Conservation (phyloP, 768 basidiomycete species). For the Psilocybe sp. region DNA sequence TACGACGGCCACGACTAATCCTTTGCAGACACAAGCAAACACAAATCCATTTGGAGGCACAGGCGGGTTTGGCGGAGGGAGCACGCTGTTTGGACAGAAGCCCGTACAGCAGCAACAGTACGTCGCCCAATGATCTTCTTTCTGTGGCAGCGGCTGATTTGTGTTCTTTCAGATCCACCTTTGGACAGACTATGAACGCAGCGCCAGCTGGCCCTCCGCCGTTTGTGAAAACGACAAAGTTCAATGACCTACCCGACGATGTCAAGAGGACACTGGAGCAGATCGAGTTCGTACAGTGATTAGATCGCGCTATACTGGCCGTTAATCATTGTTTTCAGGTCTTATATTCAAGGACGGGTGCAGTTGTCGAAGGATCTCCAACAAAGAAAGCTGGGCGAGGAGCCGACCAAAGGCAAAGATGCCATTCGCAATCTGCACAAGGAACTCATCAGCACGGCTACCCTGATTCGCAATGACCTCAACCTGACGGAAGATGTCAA, state of each 20-base stretch:
- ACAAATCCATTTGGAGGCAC: conserved; percentile 14
- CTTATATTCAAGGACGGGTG: conserved; percentile 72
- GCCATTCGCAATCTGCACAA: conserved; percentile 66
- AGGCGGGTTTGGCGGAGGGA: conserved; percentile 18
- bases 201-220: conserved; percentile 23
- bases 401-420: conserved; percentile 71
- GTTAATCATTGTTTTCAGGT: conserved; percentile 31
- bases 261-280: conserved; percentile 60
- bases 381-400: conserved; percentile 72
- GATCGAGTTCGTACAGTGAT: conserved; percentile 56
- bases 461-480: conserved; percentile 64
- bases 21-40: conserved; percentile 12
- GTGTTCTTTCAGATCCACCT: neutral
- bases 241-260: conserved; percentile 78
- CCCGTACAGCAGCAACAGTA: conserved; percentile 23
- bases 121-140: conserved; percentile 4
- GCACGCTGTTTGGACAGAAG: conserved; percentile 32
- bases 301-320: neutral
- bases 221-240: conserved; percentile 65
- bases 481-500: conserved; percentile 69
- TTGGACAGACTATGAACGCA: conserved; percentile 2
- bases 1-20: conserved; percentile 16
- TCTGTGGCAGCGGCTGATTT: neutral
- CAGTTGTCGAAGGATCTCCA: conserved; percentile 81
- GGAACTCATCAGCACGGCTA: conserved; percentile 51